A percentile compares a stretch with the other conserved stretches of the same genome.
These are phyloP conservation scores for Colletotrichum tabaci DNA, from an alignment of 2,329 filamentous ascomycete species.

Conservation along the genomic window DNA sequence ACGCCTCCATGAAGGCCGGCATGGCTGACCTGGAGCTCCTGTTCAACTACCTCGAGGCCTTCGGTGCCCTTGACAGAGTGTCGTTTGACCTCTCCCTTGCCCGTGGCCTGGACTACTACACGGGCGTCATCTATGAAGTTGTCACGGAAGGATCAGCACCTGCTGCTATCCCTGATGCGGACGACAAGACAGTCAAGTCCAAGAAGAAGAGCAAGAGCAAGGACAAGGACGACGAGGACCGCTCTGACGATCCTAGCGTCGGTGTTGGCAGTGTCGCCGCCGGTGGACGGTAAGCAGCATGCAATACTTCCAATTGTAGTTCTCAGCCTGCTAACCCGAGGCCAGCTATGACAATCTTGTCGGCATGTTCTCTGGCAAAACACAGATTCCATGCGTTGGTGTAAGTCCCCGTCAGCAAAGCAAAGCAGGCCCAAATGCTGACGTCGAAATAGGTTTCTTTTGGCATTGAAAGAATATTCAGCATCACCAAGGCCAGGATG, in stretches of 20 bases:
- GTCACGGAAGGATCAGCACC: conserved; percentile 84
- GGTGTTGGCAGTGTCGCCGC: conserved; percentile 88
- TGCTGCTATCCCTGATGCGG: conserved; percentile 55
- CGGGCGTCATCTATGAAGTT: conserved; percentile 91
- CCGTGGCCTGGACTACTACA: conserved; percentile 87
- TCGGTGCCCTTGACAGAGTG: conserved; percentile 79
- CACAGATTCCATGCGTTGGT: conserved; percentile 89
- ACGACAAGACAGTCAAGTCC: conserved; percentile 54
- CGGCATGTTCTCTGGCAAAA: conserved; percentile 91
- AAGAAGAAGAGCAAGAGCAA: conserved; percentile 67
- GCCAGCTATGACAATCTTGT: conserved; percentile 95
- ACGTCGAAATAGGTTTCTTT: conserved; percentile 78
- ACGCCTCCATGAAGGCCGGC: conserved; percentile 83
- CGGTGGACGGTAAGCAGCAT: conserved; percentile 74
- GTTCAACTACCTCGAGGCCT: conserved; percentile 85
- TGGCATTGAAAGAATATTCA: conserved; percentile 93
- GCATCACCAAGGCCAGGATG: conserved; percentile 86
- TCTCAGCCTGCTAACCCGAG: conserved; percentile 51
- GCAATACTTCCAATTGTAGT: too few species aligned
- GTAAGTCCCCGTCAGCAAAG: conserved; percentile 18
- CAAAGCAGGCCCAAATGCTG: conserved; percentile 46
- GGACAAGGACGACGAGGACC: conserved; percentile 72
- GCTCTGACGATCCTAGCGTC: conserved; percentile 83
- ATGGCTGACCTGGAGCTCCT: conserved; percentile 85
- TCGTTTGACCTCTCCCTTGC: conserved; percentile 94